phyloP scores from a whole-genome alignment of 257 asterid genomes.

The Solanum virginianum region DNA sequence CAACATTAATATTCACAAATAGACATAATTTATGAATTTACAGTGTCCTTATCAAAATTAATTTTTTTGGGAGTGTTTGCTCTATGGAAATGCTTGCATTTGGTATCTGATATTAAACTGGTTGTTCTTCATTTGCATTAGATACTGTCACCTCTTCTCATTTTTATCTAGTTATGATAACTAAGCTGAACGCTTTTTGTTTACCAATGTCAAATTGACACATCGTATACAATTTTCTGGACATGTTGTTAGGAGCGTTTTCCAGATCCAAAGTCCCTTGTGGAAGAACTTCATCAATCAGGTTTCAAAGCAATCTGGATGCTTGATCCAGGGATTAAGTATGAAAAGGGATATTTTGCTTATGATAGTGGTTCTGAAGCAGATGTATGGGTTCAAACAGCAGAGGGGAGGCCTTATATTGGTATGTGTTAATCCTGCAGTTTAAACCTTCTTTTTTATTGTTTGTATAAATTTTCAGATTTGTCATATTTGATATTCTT shows the following conservation, averaged over 20 bases:
- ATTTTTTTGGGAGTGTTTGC: not conserved
- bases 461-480: not conserved
- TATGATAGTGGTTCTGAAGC: conserved; percentile 76
- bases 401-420: conserved; percentile 59
- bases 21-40: not conserved
- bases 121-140: not conserved
- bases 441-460: not conserved
- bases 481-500: not conserved
- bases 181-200: not conserved
- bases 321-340: conserved; percentile 96
- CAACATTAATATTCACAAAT: not conserved
- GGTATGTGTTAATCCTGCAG: conserved; percentile 30
- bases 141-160: not conserved
- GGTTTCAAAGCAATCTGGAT: conserved; percentile 98
- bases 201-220: not conserved
- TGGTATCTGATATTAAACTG: not conserved
- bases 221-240: not conserved
- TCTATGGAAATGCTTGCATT: not conserved
- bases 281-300: conserved; percentile 56
- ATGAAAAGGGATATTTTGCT: conserved; percentile 73
- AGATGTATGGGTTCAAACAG: conserved; percentile 76
- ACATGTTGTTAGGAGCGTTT: conserved; percentile 50
- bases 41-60: not conserved
- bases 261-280: conserved; percentile 74
- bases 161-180: not conserved